Evolutionary conservation across 768 basidiomycete species (phyloP).

Genomic region (Tulasnella sp.): DNA sequence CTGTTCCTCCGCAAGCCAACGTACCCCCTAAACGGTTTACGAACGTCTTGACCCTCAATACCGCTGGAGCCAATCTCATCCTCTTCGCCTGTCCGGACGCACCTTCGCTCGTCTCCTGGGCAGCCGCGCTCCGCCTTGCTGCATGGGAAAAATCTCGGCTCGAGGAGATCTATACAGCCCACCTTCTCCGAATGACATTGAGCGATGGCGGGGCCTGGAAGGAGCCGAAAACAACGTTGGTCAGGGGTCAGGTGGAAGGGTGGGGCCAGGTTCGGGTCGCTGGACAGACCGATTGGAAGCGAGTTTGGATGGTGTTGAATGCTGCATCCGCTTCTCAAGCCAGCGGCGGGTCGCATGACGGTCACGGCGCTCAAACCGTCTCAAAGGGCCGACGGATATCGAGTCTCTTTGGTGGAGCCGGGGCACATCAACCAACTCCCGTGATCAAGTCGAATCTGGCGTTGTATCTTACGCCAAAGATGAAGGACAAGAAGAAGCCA

Average conservation of each 20-base stretch:
- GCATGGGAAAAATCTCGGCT: conserved; percentile 94
- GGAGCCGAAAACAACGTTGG: conserved; percentile 58
- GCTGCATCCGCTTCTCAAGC: conserved; percentile 29
- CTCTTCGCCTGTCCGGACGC: conserved; percentile 81
- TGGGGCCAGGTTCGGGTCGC: conserved; percentile 86
- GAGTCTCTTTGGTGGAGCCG: conserved; percentile 51
- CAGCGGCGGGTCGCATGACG: not conserved
- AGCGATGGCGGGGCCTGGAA: conserved; percentile 41
- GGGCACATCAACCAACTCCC: conserved; percentile 32
- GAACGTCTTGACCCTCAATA: conserved; percentile 87
- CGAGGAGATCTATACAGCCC: conserved; percentile 96
- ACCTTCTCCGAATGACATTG: conserved; percentile 78
- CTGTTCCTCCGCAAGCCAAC: conserved; percentile 45
- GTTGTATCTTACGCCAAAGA: conserved; percentile 60
- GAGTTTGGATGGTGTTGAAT: conserved; percentile 75
- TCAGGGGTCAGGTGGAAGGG: conserved; percentile 77
- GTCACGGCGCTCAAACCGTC: conserved; percentile 18
- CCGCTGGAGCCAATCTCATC: conserved; percentile 85
- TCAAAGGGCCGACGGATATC: conserved; percentile 60
- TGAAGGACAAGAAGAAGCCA: conserved; percentile 69
- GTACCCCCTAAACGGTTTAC: conserved; percentile 55
- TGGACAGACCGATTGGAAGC: conserved; percentile 98
- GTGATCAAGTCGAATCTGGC: conserved; percentile 45
- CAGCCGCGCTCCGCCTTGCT: conserved; percentile 80
- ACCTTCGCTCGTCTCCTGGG: conserved; percentile 75